Evolutionary conservation across 129 eudicot species (phyloP).

Genomic region (Artemisia tridentata): DNA sequence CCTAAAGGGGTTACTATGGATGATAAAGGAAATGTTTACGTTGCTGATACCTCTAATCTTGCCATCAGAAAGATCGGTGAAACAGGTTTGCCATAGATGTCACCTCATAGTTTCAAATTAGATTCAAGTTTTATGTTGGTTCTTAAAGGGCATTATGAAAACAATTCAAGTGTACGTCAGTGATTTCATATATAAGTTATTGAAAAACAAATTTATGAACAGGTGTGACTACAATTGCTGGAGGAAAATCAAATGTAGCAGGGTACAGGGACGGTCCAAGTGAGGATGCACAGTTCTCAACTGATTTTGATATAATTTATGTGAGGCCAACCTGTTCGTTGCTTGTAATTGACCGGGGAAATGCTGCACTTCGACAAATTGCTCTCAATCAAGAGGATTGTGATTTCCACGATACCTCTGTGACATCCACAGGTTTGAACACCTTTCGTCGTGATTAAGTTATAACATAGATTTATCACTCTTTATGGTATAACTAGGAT

Average conservation of each 20-base stretch:
- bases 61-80: conserved; percentile 97
- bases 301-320: conserved; percentile 85
- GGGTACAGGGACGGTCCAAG: conserved; percentile 97
- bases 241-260: conserved; percentile 91
- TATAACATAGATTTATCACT: background rate
- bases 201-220: conserved; percentile 23
- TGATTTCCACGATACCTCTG: conserved; percentile 57
- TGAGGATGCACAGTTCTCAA: conserved; percentile 92
- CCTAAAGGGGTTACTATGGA: conserved; percentile 96
- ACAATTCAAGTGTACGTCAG: background rate
- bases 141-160: background rate
- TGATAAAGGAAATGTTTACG: conserved; percentile 94
- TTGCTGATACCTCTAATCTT: conserved; percentile 87
- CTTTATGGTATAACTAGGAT: background rate
- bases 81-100: conserved; percentile 48
- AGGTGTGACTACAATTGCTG: conserved; percentile 99
- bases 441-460: conserved; percentile 21
- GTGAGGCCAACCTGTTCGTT: conserved; percentile 87
- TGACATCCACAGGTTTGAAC: conserved; percentile 60
- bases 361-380: conserved; percentile 97
- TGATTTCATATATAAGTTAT: background rate
- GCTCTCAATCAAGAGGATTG: conserved; percentile 85
- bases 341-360: conserved; percentile 90
- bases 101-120: conserved; percentile 3
- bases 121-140: background rate